Evolutionary conservation across 2,329 filamentous ascomycete species (phyloP).

Genomic region (Colletotrichum sidae): DNA sequence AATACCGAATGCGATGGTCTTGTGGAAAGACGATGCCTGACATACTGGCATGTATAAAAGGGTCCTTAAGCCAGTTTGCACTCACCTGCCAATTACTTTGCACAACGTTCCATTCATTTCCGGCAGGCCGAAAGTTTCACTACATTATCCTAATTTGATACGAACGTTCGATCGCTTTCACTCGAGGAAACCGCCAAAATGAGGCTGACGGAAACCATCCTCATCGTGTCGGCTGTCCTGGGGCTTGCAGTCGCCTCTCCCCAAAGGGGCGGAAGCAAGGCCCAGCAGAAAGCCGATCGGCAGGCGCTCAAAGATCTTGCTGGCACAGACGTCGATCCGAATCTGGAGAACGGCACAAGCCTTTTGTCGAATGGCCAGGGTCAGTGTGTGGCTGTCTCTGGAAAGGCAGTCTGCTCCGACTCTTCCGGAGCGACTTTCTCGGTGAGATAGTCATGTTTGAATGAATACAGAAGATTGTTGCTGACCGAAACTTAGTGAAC

Average conservation of each 20-base stretch:
- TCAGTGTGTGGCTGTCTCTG: constrained; percentile 24
- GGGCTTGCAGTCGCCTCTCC: constrained; percentile 7
- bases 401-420: constrained; percentile 26
- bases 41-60: no score
- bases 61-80: no score
- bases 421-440: constrained; percentile 8
- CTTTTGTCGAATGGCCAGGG: constrained; percentile 25
- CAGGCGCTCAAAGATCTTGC: constrained; percentile 26
- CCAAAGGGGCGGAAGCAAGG: constrained; percentile 17
- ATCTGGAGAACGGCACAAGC: constrained; percentile 23
- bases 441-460: neutral
- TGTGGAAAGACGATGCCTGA: no score
- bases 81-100: no score
- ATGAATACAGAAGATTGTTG: neutral
- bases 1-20: constrained; percentile 7
- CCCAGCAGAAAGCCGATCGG: constrained; percentile 19
- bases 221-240: constrained; percentile 4
- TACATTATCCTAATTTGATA: no score
- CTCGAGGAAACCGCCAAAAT: neutral
- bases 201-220: constrained; percentile 7
- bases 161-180: no score
- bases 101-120: no score
- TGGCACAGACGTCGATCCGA: constrained; percentile 23
- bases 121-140: no score
- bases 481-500: neutral